phyloP scores from a whole-genome alignment of 1,139 yeast genomes.

The Pichiaceae sp. region DNA sequence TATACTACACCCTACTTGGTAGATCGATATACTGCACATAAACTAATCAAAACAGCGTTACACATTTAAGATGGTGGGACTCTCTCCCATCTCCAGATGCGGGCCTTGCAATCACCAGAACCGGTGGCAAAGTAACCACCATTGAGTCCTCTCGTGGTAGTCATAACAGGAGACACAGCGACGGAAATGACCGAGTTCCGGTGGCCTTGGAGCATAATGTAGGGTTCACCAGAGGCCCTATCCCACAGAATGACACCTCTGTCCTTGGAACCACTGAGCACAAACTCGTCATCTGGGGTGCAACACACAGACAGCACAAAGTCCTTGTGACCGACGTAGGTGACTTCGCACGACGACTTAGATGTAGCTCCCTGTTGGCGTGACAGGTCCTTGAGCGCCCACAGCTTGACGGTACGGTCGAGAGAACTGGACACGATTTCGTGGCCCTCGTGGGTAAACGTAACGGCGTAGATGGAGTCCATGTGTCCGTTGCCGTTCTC shows the following conservation, averaged over 20 bases:
- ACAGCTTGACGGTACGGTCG: constrained; percentile 91
- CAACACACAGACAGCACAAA: constrained; percentile 91
- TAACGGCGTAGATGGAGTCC: constrained; percentile 93
- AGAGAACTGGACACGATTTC: constrained; percentile 93
- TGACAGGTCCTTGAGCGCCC: constrained; percentile 66
- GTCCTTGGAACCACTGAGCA: constrained; percentile 92
- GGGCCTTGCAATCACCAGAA: constrained; percentile 94
- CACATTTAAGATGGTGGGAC: constrained; percentile 8
- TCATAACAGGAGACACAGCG: constrained; percentile 50
- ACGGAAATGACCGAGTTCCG: constrained; percentile 93
- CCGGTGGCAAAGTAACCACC: constrained; percentile 94
- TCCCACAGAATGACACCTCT: constrained; percentile 98
- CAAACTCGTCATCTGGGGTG: constrained; percentile 88
- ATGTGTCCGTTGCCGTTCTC: constrained; percentile 89
- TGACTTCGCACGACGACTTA: constrained; percentile 71
- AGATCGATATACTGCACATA: constrained; percentile 3
- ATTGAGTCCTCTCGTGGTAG: constrained; percentile 61
- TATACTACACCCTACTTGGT: constrained; percentile 28
- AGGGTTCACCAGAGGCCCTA: constrained; percentile 83
- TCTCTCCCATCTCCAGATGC: constrained; percentile 80
- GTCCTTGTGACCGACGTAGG: constrained; percentile 94
- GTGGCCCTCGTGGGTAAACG: constrained; percentile 85
- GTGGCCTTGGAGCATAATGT: constrained; percentile 94
- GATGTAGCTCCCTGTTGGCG: constrained; percentile 36
- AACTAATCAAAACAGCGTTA: background rate